These are phyloP conservation scores for Metschnikowia shivogae DNA, from an alignment of 805 yeast genomes.

Conservation along the genomic window DNA sequence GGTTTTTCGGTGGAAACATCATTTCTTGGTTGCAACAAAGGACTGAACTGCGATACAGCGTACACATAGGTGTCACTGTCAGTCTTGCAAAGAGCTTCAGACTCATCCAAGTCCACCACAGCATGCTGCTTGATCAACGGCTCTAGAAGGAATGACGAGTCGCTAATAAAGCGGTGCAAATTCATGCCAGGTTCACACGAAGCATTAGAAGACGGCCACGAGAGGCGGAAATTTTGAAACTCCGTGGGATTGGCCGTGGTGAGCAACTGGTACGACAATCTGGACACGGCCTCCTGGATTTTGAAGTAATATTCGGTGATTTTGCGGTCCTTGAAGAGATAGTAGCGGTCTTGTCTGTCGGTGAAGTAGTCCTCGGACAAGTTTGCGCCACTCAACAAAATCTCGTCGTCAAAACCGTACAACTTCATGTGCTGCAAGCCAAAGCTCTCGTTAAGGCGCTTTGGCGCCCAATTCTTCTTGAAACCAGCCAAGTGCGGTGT, in stretches of 20 bases:
- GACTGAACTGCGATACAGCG: constrained; percentile 89
- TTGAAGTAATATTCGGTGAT: constrained; percentile 70
- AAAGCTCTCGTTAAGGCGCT: constrained; percentile 81
- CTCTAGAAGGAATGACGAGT: constrained; percentile 51
- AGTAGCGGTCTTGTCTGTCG: constrained; percentile 91
- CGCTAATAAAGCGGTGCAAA: constrained; percentile 47
- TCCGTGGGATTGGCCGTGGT: constrained; percentile 36
- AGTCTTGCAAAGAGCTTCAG: constrained; percentile 25
- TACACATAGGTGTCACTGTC: constrained; percentile 64
- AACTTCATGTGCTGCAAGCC: constrained; percentile 98
- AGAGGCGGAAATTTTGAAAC: constrained; percentile 48
- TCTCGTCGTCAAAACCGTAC: constrained; percentile 90
- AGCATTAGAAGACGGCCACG: constrained; percentile 71
- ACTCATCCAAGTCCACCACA: constrained; percentile 29
- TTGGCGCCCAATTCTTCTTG: constrained; percentile 63
- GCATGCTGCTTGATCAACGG: constrained; percentile 53
- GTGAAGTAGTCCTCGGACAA: constrained; percentile 89
- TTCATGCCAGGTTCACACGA: constrained; percentile 65
- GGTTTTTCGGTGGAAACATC: constrained; percentile 76
- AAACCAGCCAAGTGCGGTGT: constrained; percentile 81
- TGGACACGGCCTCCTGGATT: constrained; percentile 65
- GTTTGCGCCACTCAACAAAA: constrained; percentile 87
- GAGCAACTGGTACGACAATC: constrained; percentile 62
- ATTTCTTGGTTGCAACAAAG: constrained; percentile 58
- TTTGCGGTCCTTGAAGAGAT: constrained; percentile 53